Evolutionary conservation across 2,329 filamentous ascomycete genomes (phyloP), one percentile per base, ranked within the genome.

Genomic region (Blumeria hordei): DNA sequence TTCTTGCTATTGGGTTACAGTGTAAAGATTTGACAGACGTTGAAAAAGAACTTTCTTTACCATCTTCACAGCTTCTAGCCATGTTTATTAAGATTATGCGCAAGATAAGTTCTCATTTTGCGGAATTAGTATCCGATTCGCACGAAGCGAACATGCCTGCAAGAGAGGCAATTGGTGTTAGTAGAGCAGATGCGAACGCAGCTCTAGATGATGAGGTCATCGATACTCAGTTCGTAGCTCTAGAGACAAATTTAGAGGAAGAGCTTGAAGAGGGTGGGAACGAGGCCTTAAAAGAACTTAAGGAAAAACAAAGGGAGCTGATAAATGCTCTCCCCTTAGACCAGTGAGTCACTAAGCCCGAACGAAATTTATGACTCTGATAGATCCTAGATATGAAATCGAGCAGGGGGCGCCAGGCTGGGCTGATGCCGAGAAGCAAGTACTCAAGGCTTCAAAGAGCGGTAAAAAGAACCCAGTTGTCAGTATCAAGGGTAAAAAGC

Each of bases 51-150:
- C 69, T 94, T 3, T 75, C 74, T 7, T 70, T 95, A 6, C 78
- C 78, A 0, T 75, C 78, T 2, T 82, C 80, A 47, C 92, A 96
- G 69, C 72, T 95, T 3, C 73, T 98, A 58, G 88, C 90, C 58
- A 94, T 96, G 83, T 96, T 98, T 68, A 86, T 94, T 67, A 98
- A 98, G 73, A 83, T 94, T 58, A 75, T 95, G 57, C 80, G 88
- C 60, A 96, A 96, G 71, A 76, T 94, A 41, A 84, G 84, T 2
- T 74, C 76, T 2, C 78, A 88, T 65, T 92, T 98, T 69, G 77
- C 80, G 35, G 71, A 74, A 3, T 69, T 96, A 0, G 74, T 95
- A 2, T 78, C 87, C 44, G 79, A 78, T 3, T 87, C 85, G 0
- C 81, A 83, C 10, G 81, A 78, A 55, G 77, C 79, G 1, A 73